phyloP scores from a whole-genome alignment of 176 grass and related monocot genomes.

The Cenchrus fungigraminus region DNA sequence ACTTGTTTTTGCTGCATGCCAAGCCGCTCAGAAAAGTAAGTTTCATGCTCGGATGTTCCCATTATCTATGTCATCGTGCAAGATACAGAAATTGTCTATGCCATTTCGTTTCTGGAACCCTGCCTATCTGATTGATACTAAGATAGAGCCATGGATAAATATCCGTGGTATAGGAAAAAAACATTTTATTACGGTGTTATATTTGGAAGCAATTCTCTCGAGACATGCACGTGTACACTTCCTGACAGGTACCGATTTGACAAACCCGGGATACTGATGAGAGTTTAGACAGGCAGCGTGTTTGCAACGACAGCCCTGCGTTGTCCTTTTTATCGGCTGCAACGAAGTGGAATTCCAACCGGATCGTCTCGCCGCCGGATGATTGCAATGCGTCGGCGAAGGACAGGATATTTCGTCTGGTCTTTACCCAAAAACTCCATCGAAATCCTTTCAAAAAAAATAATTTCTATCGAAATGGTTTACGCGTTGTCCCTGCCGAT shows the following conservation, averaged over 20 bases:
- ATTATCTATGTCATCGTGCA: not conserved
- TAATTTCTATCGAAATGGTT: not conserved
- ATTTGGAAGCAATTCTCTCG: slow-evolving; percentile 26
- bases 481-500: slow-evolving; percentile 9
- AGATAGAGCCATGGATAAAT: too few relatives aligned
- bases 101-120: not conserved
- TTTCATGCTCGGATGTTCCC: too few relatives aligned
- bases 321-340: slow-evolving; percentile 28
- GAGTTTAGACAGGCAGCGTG: not conserved
- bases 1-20: not conserved
- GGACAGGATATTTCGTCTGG: not conserved
- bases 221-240: not conserved
- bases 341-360: not conserved
- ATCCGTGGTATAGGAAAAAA: too few relatives aligned
- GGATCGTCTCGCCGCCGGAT: slow-evolving; percentile 12
- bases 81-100: not conserved
- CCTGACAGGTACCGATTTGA: slow-evolving; percentile 29
- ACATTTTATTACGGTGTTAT: not conserved
- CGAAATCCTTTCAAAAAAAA: not conserved
- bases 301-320: not conserved
- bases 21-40: not conserved
- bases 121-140: not conserved
- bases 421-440: too few relatives aligned
- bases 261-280: slow-evolving; percentile 27
- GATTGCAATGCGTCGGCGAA: not conserved